Percentiles rank a stretch among this genome's conserved stretches.
phyloP scores from a whole-genome alignment of 129 eudicot genomes.

The Flaveria trinervia region DNA sequence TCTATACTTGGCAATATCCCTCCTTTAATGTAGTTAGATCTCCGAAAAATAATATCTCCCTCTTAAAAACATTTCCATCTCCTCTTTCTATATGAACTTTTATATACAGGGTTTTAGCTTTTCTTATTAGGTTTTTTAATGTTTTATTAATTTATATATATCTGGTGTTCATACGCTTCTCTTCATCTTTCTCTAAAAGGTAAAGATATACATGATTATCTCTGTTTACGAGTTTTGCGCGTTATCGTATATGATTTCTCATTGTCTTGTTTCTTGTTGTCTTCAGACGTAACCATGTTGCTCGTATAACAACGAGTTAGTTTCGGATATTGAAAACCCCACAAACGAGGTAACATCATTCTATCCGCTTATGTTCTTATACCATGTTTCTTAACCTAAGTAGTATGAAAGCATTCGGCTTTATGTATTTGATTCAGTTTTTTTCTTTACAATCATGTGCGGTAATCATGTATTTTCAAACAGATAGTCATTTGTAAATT shows the following conservation, averaged over 20 bases:
- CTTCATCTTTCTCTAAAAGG: slow-evolving; percentile 10
- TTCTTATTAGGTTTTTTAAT: slow-evolving; percentile 12
- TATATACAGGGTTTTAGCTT: background rate
- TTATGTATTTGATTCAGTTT: no score
- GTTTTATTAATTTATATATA: slow-evolving; percentile 10
- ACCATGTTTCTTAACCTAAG: no score
- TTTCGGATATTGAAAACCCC: slow-evolving; percentile 4
- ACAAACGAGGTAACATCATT: slow-evolving; percentile 18
- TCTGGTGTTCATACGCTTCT: background rate
- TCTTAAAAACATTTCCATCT: slow-evolving; percentile 17
- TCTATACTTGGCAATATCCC: slow-evolving; percentile 25
- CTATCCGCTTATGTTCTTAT: no score
- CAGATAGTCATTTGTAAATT: no score
- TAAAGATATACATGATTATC: background rate
- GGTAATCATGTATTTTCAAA: no score
- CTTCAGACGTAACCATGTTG: slow-evolving; percentile 20
- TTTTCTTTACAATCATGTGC: no score
- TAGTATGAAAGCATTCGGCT: no score
- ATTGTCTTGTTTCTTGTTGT: background rate
- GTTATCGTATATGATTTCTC: background rate
- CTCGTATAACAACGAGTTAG: slow-evolving; percentile 5
- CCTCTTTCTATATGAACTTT: slow-evolving; percentile 22
- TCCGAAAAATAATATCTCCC: slow-evolving; percentile 25
- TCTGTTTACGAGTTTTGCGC: background rate
- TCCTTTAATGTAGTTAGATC: slow-evolving; percentile 32